These are phyloP conservation scores for Pichia ethanolica DNA, from an alignment of 805 yeast species.

Conservation along the genomic window DNA sequence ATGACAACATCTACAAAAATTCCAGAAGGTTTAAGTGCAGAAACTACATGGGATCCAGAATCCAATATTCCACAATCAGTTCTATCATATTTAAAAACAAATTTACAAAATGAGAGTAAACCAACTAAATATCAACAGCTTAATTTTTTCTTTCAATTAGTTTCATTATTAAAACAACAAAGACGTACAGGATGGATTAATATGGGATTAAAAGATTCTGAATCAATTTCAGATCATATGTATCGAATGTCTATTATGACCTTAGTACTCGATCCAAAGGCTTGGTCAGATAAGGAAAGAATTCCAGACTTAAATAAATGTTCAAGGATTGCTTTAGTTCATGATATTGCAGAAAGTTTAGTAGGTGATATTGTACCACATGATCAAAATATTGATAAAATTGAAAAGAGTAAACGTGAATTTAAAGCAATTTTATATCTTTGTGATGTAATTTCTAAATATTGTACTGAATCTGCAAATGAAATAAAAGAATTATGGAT, in stretches of 20 bases:
- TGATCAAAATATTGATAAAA: slow-evolving; percentile 56
- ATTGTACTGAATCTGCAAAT: slow-evolving; percentile 52
- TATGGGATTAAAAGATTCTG: slow-evolving; percentile 46
- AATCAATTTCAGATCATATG: slow-evolving; percentile 91
- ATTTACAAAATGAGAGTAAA: not conserved
- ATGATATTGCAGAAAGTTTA: slow-evolving; percentile 88
- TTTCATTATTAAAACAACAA: slow-evolving; percentile 66
- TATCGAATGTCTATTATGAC: slow-evolving; percentile 86
- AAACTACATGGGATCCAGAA: slow-evolving; percentile 37
- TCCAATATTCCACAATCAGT: slow-evolving; percentile 35
- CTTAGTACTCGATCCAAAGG: slow-evolving; percentile 31
- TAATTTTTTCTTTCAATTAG: slow-evolving; percentile 44
- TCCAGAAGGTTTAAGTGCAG: not conserved
- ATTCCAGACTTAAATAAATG: slow-evolving; percentile 54
- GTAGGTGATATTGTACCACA: slow-evolving; percentile 94
- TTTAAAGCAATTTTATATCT: slow-evolving; percentile 62
- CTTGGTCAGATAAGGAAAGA: slow-evolving; percentile 10
- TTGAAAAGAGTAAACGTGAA: slow-evolving; percentile 82
- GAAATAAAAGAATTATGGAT: slow-evolving; percentile 71
- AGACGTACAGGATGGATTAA: slow-evolving; percentile 94
- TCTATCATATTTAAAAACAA: slow-evolving; percentile 20
- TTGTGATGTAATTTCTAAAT: slow-evolving; percentile 51
- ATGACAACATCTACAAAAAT: not conserved
- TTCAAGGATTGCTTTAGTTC: slow-evolving; percentile 79
- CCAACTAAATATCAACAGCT: slow-evolving; percentile 22